Evolutionary conservation across 768 basidiomycete species (phyloP).

Genomic region (Auricularia sp.): DNA sequence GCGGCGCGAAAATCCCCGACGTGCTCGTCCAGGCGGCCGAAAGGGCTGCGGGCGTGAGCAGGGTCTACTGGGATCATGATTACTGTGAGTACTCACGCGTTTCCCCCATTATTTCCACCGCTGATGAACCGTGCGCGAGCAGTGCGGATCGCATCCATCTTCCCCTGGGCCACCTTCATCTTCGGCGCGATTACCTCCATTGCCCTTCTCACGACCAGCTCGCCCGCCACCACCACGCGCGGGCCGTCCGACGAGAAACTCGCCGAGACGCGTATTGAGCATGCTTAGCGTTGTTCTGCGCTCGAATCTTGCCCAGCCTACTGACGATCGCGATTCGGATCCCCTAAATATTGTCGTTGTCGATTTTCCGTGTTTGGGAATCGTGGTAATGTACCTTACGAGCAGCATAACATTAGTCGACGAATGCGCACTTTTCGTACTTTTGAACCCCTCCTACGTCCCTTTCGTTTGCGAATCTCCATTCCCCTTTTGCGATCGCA

Average conservation of each 20-base stretch:
- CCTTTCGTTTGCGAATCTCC: no score
- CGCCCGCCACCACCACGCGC: background rate
- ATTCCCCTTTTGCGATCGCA: no score
- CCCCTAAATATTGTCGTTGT: no score
- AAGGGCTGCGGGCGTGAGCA: background rate
- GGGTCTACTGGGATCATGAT: constrained; percentile 1
- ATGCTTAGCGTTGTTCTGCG: no score
- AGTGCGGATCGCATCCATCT: background rate
- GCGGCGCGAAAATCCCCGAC: background rate
- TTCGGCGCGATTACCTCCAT: background rate
- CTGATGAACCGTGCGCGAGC: background rate
- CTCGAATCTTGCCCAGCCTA: no score
- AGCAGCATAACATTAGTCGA: no score
- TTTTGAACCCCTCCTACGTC: no score
- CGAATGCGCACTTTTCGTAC: no score
- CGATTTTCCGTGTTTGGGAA: no score
- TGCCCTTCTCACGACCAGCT: background rate
- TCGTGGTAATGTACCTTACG: no score
- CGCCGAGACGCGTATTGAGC: no score
- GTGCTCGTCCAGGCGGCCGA: background rate
- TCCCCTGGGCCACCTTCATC: background rate
- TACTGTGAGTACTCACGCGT: background rate
- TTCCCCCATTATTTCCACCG: background rate
- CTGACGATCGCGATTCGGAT: no score
- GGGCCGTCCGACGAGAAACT: background rate